Evolutionary conservation across 1,139 yeast species (phyloP), one percentile per base, ranked within the genome.

Genomic region (Yamadazyma sp.): DNA sequence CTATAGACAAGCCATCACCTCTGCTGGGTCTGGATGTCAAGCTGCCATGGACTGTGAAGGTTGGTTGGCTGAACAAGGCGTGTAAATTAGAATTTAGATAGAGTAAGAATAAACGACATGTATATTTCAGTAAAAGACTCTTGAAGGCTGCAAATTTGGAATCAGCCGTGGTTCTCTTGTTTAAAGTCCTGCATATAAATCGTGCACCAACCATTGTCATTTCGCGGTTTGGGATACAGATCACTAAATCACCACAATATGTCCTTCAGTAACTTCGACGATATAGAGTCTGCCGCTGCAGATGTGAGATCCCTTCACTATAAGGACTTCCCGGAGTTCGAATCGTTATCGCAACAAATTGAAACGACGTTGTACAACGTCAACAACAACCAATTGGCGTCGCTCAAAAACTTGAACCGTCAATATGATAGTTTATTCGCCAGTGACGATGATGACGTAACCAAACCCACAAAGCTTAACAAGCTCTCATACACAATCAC

Each of bases 11-110:
- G 99, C 99, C 43, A 88, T 92, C 61, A 92, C 99, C 36, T 89
- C 97, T 60, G 98, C 98, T 23, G 99, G 98, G 59, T 79, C 96
- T 49, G 99, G 99, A 47, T 92, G 98, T 76, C 92, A 90, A 97
- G 99, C 99, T 53, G 99, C 95, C 46, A 77, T 92, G 49, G 98
- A 92, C 59, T 88, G 94, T 57, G 97, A 89, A 71, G 83, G 80
- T 64, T 86, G 76, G 62, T 64, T 90, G 50, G 71, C 90, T 39
- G 92, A 86, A 59, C 74, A 75, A 54, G 90, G 82, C 53, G 53
- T 24, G 23, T 29, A 29, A 29, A 18, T 18, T 29, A 29, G 31
- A 13, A 9, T 8, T 6, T 15, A 4, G 6, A 25, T 25, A 25
- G 28, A 25, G n/a, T 16, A 14, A 7, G 13, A n/a, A 23, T 23